Base-by-base conservation (phyloP, 768 basidiomycete genomes). In the Leccinum variicolor region DNA sequence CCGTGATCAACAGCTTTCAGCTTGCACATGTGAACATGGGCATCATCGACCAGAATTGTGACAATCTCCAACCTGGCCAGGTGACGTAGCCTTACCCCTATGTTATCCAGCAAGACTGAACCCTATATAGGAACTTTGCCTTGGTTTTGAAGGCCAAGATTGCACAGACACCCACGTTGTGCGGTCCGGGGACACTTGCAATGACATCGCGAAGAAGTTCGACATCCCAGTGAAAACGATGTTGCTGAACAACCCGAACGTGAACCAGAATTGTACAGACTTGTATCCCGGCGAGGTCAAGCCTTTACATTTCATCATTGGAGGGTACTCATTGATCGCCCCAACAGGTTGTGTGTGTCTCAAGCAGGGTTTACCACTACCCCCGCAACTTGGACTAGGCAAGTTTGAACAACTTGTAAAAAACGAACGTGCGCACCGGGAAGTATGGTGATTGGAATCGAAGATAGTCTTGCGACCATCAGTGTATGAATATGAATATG, bases 231-330 rank as follows among this genome's bases (percentile, higher is more conserved):
- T 10, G 60, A 73, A 63, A 36, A 79, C 79, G 19, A 73, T 90
- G 23, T 66, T 76, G 58, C 64, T 74, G 31, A 88, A 89, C 75
- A 90, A 89, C 74, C 86, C 83, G 4, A 85, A 89, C 64, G 67
- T 89, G 55, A 73, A 84, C 69, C 54, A 61, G 15, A 63, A 33
- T 6, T 86, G 84, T 72, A 69, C 68, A 31, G 85, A 85, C 73
- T 77, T 88, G 53, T 83, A 83, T 70, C 68, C 79, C 55, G 79
- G 75, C 45, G 85, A 88, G 79, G 87, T 87, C 60, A 65, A 73
- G 15, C 17, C 4, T 19, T 26, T 59, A 1, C 50, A 51, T 9
- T 15, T 50, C 0, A 15, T 34, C 15, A 21, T 15, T 14, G 1
- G 23, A 41, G 13, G 41, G 50, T 17, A 31, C 56, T 63, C 19